These are phyloP conservation scores for Solanum tacnaense DNA, from an alignment of 257 asterid species.

Conservation along the genomic window DNA sequence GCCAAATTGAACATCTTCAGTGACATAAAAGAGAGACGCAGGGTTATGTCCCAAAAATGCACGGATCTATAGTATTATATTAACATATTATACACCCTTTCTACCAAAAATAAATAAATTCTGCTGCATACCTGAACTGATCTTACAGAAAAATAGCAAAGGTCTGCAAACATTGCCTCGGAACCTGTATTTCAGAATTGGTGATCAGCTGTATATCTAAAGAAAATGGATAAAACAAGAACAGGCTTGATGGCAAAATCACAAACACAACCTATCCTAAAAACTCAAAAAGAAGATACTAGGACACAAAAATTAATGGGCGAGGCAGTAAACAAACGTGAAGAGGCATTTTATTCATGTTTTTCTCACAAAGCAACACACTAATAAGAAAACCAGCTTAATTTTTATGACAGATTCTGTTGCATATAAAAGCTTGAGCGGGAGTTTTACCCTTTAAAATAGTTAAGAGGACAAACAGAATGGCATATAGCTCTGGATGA, in stretches of 20 bases:
- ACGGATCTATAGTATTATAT: not conserved
- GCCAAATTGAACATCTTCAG: not conserved
- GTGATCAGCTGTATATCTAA: constrained; percentile 31
- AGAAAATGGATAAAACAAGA: not conserved
- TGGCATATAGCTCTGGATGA: not conserved
- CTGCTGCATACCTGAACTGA: constrained; percentile 72
- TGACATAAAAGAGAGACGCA: not conserved
- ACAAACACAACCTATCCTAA: not conserved
- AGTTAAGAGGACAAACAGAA: not conserved
- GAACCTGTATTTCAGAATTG: constrained; percentile 71
- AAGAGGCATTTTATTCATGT: not conserved
- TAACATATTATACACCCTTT: not conserved
- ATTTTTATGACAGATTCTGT: not conserved
- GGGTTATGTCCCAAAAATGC: not conserved
- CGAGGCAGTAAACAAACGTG: not conserved
- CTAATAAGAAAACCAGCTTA: not conserved
- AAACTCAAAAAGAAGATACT: not conserved
- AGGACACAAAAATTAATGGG: not conserved
- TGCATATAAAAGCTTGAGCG: not conserved
- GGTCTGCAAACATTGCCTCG: constrained; percentile 99
- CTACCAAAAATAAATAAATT: not conserved
- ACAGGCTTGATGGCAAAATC: not conserved
- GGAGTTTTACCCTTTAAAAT: not conserved
- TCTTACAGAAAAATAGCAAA: constrained; percentile 89
- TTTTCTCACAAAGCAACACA: not conserved